These are phyloP conservation scores for Agapanthus africanus DNA, from an alignment of 106 monocot species.

Conservation along the genomic window DNA sequence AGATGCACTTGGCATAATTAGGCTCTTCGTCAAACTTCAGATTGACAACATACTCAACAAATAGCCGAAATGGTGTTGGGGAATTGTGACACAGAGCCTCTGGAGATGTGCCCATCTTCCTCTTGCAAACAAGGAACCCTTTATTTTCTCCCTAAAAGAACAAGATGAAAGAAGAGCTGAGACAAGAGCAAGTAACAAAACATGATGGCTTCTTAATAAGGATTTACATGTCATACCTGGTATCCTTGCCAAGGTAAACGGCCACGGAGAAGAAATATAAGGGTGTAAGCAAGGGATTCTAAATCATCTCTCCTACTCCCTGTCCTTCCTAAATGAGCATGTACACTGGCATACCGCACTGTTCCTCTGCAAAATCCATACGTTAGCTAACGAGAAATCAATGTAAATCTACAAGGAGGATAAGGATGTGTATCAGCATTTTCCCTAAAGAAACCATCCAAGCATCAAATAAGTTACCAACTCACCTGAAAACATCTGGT, in stretches of 20 bases:
- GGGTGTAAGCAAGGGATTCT: slow-evolving; percentile 87
- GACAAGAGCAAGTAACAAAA: slow-evolving; percentile 7
- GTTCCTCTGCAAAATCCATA: slow-evolving; percentile 27
- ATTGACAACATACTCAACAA: slow-evolving; percentile 80
- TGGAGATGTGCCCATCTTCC: slow-evolving; percentile 86
- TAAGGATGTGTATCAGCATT: no score
- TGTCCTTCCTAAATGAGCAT: slow-evolving; percentile 84
- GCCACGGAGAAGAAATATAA: slow-evolving; percentile 74
- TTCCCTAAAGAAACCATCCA: no score
- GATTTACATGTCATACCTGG: slow-evolving; percentile 34
- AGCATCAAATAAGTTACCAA: not conserved
- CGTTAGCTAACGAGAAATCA: not conserved
- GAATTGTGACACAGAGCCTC: slow-evolving; percentile 68
- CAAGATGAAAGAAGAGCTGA: not conserved
- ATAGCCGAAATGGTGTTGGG: slow-evolving; percentile 62
- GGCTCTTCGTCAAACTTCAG: slow-evolving; percentile 92
- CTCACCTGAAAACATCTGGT: slow-evolving; percentile 80
- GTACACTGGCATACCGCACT: slow-evolving; percentile 87
- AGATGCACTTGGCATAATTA: slow-evolving; percentile 78
- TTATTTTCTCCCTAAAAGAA: slow-evolving; percentile 78
- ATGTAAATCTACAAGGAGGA: no score
- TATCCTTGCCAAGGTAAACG: slow-evolving; percentile 93
- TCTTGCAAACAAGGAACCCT: slow-evolving; percentile 84
- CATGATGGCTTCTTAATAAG: not conserved
- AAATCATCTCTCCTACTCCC: slow-evolving; percentile 84